Percentiles rank a stretch among this genome's conserved stretches.
These are phyloP conservation scores for Hygrophila difformis DNA, from an alignment of 257 asterid species.

Conservation along the genomic window DNA sequence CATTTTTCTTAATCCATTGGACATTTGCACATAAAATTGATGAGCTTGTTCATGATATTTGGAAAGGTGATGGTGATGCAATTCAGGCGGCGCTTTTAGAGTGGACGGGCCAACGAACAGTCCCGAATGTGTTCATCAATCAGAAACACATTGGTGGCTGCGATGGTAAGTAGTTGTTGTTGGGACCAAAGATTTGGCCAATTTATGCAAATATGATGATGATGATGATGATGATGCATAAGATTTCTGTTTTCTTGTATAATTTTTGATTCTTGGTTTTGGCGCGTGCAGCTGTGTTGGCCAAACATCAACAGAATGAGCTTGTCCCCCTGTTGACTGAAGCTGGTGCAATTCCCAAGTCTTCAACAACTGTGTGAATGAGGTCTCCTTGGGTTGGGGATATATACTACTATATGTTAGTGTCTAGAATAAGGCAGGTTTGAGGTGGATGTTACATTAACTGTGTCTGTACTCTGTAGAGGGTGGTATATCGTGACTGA, in stretches of 20 bases:
- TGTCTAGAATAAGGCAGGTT: too few species aligned
- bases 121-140: slow-evolving; percentile 70
- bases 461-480: too few species aligned
- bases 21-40: neutral
- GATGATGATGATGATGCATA: too few species aligned
- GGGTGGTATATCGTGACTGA: too few species aligned
- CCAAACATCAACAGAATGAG: slow-evolving; percentile 44
- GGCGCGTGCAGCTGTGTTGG: slow-evolving; percentile 38
- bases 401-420: too few species aligned
- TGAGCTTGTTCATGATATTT: neutral
- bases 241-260: too few species aligned
- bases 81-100: slow-evolving; percentile 60
- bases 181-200: neutral
- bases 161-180: slow-evolving; percentile 57
- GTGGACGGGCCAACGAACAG: slow-evolving; percentile 85
- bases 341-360: slow-evolving; percentile 49
- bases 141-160: slow-evolving; percentile 87
- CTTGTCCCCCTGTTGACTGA: slow-evolving; percentile 57
- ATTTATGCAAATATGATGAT: neutral
- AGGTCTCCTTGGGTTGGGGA: too few species aligned
- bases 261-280: neutral
- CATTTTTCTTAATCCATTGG: neutral
- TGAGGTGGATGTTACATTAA: too few species aligned
- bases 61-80: slow-evolving; percentile 57
- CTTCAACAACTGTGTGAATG: too few species aligned